These are phyloP conservation scores for Erodium texanum DNA, from an alignment of 441 rosid species.

Conservation along the genomic window DNA sequence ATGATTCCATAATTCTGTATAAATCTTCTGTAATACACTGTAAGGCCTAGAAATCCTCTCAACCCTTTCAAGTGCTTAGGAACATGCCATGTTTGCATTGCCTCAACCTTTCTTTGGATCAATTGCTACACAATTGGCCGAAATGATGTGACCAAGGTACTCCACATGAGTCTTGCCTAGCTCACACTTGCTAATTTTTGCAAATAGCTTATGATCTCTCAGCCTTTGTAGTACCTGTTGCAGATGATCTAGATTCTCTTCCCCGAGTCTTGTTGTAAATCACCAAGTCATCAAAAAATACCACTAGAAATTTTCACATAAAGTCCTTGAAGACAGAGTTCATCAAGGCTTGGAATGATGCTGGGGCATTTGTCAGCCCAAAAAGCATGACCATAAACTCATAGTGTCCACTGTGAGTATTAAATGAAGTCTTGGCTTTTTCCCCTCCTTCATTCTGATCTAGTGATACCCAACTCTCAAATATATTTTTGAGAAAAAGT, in stretches of 20 bases:
- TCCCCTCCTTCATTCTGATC: not conserved
- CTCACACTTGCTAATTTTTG: not conserved
- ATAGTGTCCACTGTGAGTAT: not conserved
- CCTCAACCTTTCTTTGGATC: not conserved
- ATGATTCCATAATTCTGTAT: not conserved
- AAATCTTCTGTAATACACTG: not conserved
- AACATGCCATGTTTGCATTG: not conserved
- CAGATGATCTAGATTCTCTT: not conserved
- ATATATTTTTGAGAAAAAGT: not conserved
- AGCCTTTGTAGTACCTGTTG: not conserved
- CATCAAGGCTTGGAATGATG: not conserved
- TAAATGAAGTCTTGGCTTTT: not conserved
- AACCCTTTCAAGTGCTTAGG: not conserved
- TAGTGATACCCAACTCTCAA: not conserved
- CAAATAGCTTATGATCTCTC: not conserved
- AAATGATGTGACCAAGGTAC: conserved; percentile 2
- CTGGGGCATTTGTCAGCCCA: conserved; percentile 8
- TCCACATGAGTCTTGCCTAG: not conserved
- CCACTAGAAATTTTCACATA: not conserved
- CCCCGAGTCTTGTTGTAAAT: not conserved
- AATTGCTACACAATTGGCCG: not conserved
- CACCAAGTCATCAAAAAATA: not conserved
- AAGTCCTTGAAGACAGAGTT: not conserved
- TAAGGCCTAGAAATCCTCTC: not conserved
- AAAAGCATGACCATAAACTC: not conserved